Evolutionary conservation across 208 protist genomes (phyloP), one percentile per base, ranked within the genome.

Genomic region (Zelonia costaricensis): DNA sequence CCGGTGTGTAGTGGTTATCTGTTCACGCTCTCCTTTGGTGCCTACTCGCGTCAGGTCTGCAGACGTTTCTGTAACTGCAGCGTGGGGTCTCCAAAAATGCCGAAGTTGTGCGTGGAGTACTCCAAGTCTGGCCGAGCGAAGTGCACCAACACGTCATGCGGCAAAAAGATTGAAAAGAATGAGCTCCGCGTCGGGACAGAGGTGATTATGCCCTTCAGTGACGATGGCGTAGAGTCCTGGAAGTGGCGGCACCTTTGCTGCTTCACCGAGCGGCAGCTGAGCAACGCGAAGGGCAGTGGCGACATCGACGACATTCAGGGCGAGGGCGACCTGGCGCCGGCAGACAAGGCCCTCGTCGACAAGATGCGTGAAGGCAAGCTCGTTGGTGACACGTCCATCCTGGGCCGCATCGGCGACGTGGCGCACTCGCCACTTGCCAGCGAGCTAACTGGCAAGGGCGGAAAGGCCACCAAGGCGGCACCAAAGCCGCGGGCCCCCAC

Each of bases 201-300:
- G 58, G 60, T 91, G 30, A 47, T 83, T 0, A 64, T 91, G 49
- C 74, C 80, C 4, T 72, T 62, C n/a, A 47, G 39, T 16, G 82
- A 79, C 36, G 81, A 86, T 9, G 73, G 45, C 4, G 56, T 62
- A 2, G 72, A 84, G 38, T 65, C 65, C n/a, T 88, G 68, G 60
- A 91, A 89, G 62, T 94, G 84, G 82, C 72, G 88, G 4, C 88
- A 94, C 57, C 71, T 94, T 36, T 94, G 88, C 72, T 94, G 88
- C 74, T 91, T 94, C 54, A 91, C 84, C 20, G 77, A 86, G 28
- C 75, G 80, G 42, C 84, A 94, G 65, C 51, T 91, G 23, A 67
- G 70, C 43, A 91, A 91, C 51, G 83, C 87, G n/a, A 59, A 53
- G 20, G 72, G 49, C 2, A 70, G 55, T 3, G 82, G 82, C 27